A percentile compares a stretch with the other conserved stretches of the same genome.
phyloP scores from a whole-genome alignment of 345 rosid genomes.

The Salix udensis region DNA sequence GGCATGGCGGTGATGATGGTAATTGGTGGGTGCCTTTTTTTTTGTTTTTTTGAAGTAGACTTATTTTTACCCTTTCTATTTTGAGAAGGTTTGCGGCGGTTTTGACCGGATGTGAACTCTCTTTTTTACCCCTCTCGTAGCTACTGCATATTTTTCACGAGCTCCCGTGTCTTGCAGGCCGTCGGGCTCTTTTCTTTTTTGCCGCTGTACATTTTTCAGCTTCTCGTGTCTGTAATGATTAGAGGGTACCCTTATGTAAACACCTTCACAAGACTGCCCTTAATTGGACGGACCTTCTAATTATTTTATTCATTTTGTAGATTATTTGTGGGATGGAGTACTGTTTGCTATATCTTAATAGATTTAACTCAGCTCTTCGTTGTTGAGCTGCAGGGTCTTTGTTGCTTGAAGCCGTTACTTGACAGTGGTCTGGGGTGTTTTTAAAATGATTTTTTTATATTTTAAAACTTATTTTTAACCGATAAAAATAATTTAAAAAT shows the following conservation, averaged over 20 bases:
- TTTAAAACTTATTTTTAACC: too few species aligned
- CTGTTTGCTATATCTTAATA: too few species aligned
- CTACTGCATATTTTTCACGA: neutral
- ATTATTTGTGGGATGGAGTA: neutral
- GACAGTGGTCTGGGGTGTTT: too few species aligned
- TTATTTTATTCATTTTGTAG: neutral
- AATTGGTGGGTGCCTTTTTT: neutral
- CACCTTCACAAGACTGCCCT: neutral
- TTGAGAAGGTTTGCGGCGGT: constrained; percentile 10
- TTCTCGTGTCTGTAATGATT: neutral
- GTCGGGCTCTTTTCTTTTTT: neutral
- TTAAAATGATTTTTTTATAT: too few species aligned
- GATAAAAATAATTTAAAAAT: too few species aligned
- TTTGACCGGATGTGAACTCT: constrained; percentile 10
- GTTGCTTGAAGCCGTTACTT: too few species aligned
- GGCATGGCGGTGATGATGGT: neutral
- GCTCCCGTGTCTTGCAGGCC: neutral
- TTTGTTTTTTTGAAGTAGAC: neutral
- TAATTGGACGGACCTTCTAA: neutral
- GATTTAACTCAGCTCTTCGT: neutral
- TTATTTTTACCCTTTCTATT: neutral
- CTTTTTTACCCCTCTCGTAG: neutral
- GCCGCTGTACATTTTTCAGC: constrained; percentile 7
- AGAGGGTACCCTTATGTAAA: neutral
- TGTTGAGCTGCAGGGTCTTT: too few species aligned